Conservation (phyloP, 2,329 filamentous ascomycete species). For the Pseudogymnoascus sp. region DNA sequence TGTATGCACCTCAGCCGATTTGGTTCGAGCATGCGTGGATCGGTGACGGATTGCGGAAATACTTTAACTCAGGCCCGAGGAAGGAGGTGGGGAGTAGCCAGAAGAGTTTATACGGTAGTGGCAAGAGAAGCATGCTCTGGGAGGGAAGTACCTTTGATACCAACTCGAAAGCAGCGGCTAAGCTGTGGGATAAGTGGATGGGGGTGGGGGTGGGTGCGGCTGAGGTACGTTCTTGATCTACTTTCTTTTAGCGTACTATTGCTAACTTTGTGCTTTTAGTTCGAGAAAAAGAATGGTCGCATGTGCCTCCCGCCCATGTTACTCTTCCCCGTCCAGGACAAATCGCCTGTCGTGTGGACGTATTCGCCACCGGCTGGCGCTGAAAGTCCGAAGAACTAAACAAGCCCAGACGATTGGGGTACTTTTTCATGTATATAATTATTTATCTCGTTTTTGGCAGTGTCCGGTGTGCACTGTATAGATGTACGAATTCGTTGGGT, state of each 20-base stretch:
- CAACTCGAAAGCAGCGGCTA: constrained; percentile 46
- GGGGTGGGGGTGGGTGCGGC: constrained; percentile 47
- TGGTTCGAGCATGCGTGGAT: constrained; percentile 70
- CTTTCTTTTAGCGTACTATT: too few species aligned
- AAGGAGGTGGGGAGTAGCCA: constrained; percentile 43
- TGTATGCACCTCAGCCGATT: constrained; percentile 69
- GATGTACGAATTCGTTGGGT: not conserved
- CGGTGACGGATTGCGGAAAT: constrained; percentile 42
- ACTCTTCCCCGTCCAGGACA: constrained; percentile 51
- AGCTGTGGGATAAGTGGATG: constrained; percentile 55
- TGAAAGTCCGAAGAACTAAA: not conserved
- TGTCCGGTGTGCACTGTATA: not conserved
- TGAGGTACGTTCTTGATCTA: constrained; percentile 17
- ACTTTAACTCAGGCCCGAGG: constrained; percentile 51
- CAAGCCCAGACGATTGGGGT: not conserved
- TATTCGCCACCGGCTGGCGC: not conserved
- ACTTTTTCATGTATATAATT: not conserved
- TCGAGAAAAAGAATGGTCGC: constrained; percentile 48
- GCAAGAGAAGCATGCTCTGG: constrained; percentile 45
- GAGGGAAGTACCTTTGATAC: constrained; percentile 54
- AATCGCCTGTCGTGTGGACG: not conserved
- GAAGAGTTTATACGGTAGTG: constrained; percentile 51
- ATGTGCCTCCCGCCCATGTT: constrained; percentile 51
- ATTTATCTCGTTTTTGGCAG: not conserved
- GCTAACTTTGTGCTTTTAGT: constrained; percentile 26